Percentiles rank a stretch among this genome's conserved stretches.
Evolutionary conservation across 306 rosid species (phyloP).

Genomic region (Prinsepia uniflora): DNA sequence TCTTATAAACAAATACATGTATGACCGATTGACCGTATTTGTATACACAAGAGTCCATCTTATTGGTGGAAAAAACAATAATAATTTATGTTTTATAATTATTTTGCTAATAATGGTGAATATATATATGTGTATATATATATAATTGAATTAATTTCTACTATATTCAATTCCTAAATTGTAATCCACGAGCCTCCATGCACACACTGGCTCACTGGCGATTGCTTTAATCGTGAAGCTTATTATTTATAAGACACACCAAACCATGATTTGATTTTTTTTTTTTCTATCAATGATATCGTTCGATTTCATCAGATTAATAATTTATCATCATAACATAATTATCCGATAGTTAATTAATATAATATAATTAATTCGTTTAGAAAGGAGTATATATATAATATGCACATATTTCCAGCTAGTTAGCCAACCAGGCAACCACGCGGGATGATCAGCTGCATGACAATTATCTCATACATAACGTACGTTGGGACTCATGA

Average conservation of each 20-base stretch:
- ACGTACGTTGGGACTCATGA: constrained; percentile 38
- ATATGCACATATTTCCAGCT: not conserved
- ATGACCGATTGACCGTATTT: not conserved
- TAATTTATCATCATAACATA: not conserved
- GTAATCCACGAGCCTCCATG: constrained; percentile 46
- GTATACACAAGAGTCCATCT: not conserved
- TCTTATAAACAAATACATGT: not conserved
- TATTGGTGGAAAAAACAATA: not conserved
- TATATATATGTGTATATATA: too few species aligned
- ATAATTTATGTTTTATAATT: too few species aligned
- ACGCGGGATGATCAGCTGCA: not conserved
- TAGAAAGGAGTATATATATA: too few species aligned
- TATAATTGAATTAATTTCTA: constrained; percentile 4
- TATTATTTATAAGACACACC: not conserved
- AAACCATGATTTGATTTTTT: not conserved
- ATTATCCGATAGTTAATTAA: too few species aligned
- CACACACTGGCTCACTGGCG: constrained; percentile 20
- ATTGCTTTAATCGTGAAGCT: not conserved
- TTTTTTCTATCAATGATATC: not conserved
- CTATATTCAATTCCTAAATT: constrained; percentile 30
- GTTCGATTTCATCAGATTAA: not conserved
- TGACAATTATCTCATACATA: not conserved
- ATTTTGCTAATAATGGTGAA: not conserved
- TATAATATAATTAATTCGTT: too few species aligned
- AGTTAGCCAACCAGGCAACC: constrained; percentile 22